Conservation (phyloP, 495 filamentous ascomycete species). For the Podospora conica region DNA sequence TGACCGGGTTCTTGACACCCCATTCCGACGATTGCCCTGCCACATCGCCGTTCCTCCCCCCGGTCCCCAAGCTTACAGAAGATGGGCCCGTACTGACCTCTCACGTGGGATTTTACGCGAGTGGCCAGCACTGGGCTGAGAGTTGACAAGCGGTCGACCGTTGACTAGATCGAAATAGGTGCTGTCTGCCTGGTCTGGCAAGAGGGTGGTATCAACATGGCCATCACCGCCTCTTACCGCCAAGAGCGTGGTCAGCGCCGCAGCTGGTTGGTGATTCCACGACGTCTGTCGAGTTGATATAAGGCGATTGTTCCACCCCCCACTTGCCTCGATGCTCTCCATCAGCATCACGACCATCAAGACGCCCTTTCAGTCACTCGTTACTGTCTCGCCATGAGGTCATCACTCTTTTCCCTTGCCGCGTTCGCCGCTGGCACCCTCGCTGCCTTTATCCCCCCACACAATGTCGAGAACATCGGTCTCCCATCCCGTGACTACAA, state of each 20-base stretch:
- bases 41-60: not conserved
- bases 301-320: not conserved
- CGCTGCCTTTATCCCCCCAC: not conserved
- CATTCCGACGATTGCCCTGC: not conserved
- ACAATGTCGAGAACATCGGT: not conserved
- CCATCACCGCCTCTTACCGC: not conserved
- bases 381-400: not conserved
- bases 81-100: not conserved
- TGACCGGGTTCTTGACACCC: not conserved
- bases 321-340: not conserved
- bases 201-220: not conserved
- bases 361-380: not conserved
- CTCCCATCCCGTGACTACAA: not conserved
- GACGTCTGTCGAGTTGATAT: not conserved
- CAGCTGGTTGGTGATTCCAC: not conserved
- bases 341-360: not conserved
- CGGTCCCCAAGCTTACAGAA: not conserved
- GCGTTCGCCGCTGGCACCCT: not conserved
- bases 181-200: not conserved
- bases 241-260: not conserved
- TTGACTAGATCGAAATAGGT: not conserved
- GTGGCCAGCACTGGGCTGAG: not conserved
- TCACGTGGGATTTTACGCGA: not conserved
- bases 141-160: not conserved
- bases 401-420: not conserved